Base-by-base conservation (phyloP, 2,329 filamentous ascomycete species). In the Aspergillus carbonarius region DNA sequence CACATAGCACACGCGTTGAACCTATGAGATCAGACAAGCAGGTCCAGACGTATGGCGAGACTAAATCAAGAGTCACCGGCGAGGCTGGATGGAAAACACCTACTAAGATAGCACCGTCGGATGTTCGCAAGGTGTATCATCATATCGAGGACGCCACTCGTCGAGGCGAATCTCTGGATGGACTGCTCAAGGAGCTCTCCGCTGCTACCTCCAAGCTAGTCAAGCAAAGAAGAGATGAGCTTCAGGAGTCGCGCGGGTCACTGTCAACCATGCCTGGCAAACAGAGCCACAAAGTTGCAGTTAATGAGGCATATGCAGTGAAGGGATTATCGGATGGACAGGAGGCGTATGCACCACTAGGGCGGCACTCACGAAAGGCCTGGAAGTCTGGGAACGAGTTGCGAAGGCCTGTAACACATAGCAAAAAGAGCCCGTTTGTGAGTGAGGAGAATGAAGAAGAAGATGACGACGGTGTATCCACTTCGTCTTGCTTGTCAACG, bases 141-240 rank as follows among this genome's bases (percentile, higher is more conserved):
- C 67, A 63, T 20, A 73, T 73, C 15, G 70, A 73, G 57, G 63
- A 66, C 44, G 69, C 71, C 17, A 68, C 64, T 27, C 66, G 65
- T 46, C 65, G 63, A 10, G 68, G 68, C 15, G 67, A 71, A 23
- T 59, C 68, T 12, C 59, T 73, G 23, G 68, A 69, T 17, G 62
- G 48, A 12, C 64, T 73, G 6, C 64, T 74, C 23, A 60, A 68
- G 48, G 71, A 71, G 37, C 66, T 74, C 8, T 65, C 68, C 34
- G 50, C 51, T 35, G 61, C 60, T 2, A 65, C 67, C n/a, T 17
- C 15, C 40, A 18, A 18, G 17, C 6, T 27, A 2, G 27, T 34
- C 10, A 39, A 50, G 18, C 25, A 20, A 13, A 53, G 25, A 35
- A 13, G 34, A 25, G 10, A 25, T 7, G 6, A 47, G 13, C 27